A percentile compares a stretch with the other conserved stretches of the same genome.
Evolutionary conservation across 1,139 yeast species (phyloP).

Genomic region (Geotrichum fermentans): DNA sequence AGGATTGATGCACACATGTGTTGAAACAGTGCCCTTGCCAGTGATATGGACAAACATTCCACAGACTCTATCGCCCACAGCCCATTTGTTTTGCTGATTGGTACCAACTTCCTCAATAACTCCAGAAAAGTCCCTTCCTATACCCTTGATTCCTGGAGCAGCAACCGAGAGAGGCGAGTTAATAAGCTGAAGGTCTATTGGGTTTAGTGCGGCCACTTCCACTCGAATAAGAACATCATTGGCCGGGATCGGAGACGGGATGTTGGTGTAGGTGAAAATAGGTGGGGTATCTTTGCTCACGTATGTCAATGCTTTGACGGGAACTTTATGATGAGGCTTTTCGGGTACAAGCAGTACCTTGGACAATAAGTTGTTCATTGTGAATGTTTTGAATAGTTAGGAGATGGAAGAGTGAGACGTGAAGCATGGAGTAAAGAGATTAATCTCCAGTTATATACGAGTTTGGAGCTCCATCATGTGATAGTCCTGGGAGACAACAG

Average conservation of each 20-base stretch:
- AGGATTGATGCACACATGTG: slow-evolving; percentile 48
- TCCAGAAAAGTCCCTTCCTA: slow-evolving; percentile 71
- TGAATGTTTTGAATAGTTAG: background rate
- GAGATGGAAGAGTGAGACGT: background rate
- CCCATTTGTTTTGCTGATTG: slow-evolving; percentile 38
- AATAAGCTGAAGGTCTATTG: slow-evolving; percentile 56
- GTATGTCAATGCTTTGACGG: slow-evolving; percentile 28
- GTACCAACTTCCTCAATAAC: slow-evolving; percentile 55
- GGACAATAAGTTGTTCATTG: slow-evolving; percentile 15
- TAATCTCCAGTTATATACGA: too few relatives aligned
- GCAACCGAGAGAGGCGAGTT: slow-evolving; percentile 39
- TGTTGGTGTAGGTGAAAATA: slow-evolving; percentile 39
- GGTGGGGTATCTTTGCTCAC: slow-evolving; percentile 26
- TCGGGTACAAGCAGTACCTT: slow-evolving; percentile 18
- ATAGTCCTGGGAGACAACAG: background rate
- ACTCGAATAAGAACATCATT: slow-evolving; percentile 55
- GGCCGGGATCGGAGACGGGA: slow-evolving; percentile 41
- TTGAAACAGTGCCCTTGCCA: slow-evolving; percentile 50
- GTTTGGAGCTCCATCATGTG: background rate
- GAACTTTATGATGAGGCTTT: slow-evolving; percentile 7
- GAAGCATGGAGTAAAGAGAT: too few relatives aligned
- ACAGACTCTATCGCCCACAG: slow-evolving; percentile 60
- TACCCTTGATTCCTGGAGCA: slow-evolving; percentile 46
- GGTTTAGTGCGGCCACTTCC: slow-evolving; percentile 58
- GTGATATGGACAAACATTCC: slow-evolving; percentile 46